Evolutionary conservation across 352 stramenopile species (phyloP).

Genomic region (Pythium apleroticum): DNA sequence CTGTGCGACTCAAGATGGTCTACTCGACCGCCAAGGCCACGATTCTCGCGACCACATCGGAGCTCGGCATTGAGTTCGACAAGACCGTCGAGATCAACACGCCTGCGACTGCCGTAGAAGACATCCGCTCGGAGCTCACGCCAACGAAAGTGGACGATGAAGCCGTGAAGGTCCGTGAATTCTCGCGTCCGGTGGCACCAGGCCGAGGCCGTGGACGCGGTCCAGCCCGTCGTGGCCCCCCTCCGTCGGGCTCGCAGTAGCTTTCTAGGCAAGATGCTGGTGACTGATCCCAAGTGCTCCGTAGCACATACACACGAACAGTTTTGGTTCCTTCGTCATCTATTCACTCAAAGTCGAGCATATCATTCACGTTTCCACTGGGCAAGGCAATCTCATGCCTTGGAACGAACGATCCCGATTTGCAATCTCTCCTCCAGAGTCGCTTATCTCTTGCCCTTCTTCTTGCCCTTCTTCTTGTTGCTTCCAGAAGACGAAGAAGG

Average conservation of each 20-base stretch:
- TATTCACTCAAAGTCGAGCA: neutral
- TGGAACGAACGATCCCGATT: neutral
- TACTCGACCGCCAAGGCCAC: constrained; percentile 90
- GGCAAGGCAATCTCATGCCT: no score
- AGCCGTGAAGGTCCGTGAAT: constrained; percentile 59
- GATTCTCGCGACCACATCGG: constrained; percentile 63
- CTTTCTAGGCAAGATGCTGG: neutral
- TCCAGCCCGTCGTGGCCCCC: constrained; percentile 36
- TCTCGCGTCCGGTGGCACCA: constrained; percentile 69
- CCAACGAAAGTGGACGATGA: constrained; percentile 61
- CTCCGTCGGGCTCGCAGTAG: constrained; percentile 12
- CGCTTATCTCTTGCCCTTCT: constrained; percentile 82
- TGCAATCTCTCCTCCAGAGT: neutral
- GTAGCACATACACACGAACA: neutral
- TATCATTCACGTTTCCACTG: neutral
- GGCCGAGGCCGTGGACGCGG: constrained; percentile 61
- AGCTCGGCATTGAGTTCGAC: constrained; percentile 70
- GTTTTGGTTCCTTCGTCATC: constrained; percentile 8
- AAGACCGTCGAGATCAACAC: constrained; percentile 83
- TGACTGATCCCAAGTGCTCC: neutral
- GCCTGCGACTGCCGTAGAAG: constrained; percentile 47
- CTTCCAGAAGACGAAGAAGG: constrained; percentile 31
- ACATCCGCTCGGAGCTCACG: constrained; percentile 62
- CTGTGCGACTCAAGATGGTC: constrained; percentile 89
- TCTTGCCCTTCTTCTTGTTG: constrained; percentile 87